Evolutionary conservation across 2,329 filamentous ascomycete genomes (phyloP).

Genomic region (Plectosphaerella plurivora): DNA sequence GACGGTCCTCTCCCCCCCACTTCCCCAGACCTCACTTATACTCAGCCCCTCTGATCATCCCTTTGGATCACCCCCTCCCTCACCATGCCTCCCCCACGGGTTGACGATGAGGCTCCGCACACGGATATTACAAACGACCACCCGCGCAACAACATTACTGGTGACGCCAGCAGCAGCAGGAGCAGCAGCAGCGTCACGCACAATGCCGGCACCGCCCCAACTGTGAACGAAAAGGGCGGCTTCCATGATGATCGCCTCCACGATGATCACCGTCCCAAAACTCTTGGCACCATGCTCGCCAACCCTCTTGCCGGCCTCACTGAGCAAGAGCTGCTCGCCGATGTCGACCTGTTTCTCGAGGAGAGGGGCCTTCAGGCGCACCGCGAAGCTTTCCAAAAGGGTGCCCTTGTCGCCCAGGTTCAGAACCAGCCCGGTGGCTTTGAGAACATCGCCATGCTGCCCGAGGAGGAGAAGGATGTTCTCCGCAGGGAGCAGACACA

Average conservation of each 20-base stretch:
- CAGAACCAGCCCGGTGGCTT: conserved; percentile 27
- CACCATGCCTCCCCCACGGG: conserved; percentile 19
- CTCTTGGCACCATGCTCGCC: conserved; percentile 20
- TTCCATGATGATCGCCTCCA: not conserved
- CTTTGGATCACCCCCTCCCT: not conserved
- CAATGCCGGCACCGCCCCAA: not conserved
- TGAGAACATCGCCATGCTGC: conserved; percentile 19
- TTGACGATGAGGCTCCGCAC: conserved; percentile 17
- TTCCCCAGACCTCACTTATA: conserved; percentile 1
- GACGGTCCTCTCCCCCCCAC: not conserved
- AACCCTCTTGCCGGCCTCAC: conserved; percentile 25
- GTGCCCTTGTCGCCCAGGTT: conserved; percentile 45
- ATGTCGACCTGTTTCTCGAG: conserved; percentile 31
- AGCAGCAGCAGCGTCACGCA: conserved; percentile 13
- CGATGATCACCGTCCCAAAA: conserved; percentile 4
- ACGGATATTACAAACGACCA: conserved; percentile 4
- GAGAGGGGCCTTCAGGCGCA: conserved; percentile 26
- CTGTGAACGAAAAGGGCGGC: conserved; percentile 9
- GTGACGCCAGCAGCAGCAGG: conserved; percentile 9
- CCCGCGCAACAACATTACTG: not conserved
- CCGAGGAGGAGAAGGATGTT: conserved; percentile 21
- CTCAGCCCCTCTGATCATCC: not conserved
- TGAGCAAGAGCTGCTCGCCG: conserved; percentile 21
- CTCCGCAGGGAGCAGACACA: conserved; percentile 22
- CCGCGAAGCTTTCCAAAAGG: conserved; percentile 42